These are phyloP conservation scores for Stachybotrys echinatus DNA, from an alignment of 2,329 filamentous ascomycete genomes.

Conservation along the genomic window DNA sequence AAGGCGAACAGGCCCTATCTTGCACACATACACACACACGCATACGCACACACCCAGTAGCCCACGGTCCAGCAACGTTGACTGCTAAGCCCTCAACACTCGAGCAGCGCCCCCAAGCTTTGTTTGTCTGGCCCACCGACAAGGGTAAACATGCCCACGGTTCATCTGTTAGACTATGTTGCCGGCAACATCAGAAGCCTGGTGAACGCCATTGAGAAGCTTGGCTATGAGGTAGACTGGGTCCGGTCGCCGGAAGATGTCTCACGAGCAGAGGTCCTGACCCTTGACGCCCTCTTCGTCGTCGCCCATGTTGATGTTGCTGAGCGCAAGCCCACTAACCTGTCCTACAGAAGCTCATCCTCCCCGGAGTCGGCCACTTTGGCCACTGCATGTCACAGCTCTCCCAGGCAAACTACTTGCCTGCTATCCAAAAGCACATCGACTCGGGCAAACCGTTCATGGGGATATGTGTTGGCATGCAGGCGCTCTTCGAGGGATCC, in stretches of 20 bases:
- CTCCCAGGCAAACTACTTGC: constrained; percentile 73
- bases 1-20: no score
- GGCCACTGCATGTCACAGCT: constrained; percentile 91
- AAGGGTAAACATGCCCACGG: constrained; percentile 61
- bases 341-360: constrained; percentile 72
- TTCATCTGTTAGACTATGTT: constrained; percentile 81
- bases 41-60: no score
- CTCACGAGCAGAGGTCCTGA: constrained; percentile 69
- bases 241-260: constrained; percentile 81
- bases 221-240: constrained; percentile 92
- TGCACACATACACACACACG: no score
- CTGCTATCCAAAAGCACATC: constrained; percentile 79
- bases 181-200: constrained; percentile 94
- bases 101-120: no score
- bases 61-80: no score
- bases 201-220: constrained; percentile 95
- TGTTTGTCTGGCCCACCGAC: no score
- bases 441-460: constrained; percentile 93
- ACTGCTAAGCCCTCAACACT: no score
- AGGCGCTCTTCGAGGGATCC: constrained; percentile 84
- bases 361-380: constrained; percentile 96
- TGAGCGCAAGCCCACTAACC: no score
- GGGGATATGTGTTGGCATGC: constrained; percentile 92
- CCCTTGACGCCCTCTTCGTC: constrained; percentile 18
- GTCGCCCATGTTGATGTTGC: neutral